phyloP scores from a whole-genome alignment of 2,329 filamentous ascomycete species.

The Neonectria neomacrospora region DNA sequence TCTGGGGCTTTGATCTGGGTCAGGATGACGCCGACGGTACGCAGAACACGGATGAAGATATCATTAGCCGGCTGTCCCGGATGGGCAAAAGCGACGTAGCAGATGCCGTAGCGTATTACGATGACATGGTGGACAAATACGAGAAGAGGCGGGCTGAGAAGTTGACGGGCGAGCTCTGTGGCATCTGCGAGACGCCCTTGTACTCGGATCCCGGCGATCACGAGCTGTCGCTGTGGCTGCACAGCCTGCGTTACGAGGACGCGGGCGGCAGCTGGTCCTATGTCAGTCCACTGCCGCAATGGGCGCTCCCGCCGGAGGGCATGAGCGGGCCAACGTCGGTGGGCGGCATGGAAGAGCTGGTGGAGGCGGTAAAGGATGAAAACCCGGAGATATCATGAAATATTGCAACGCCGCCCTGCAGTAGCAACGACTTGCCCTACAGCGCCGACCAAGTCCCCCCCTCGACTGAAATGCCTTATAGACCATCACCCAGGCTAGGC shows the following conservation, averaged over 20 bases:
- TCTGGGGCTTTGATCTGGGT: conserved; percentile 87
- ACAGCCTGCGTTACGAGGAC: conserved; percentile 91
- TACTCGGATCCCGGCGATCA: conserved; percentile 93
- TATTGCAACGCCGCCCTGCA: conserved; percentile 31
- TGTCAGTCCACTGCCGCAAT: conserved; percentile 82
- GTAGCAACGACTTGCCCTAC: conserved; percentile 23
- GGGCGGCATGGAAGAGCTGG: conserved; percentile 68
- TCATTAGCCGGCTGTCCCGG: conserved; percentile 83
- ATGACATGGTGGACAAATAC: conserved; percentile 92
- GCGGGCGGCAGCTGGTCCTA: conserved; percentile 87
- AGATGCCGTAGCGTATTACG: conserved; percentile 90
- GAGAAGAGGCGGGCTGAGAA: conserved; percentile 92
- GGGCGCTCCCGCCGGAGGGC: conserved; percentile 85
- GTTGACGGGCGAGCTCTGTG: conserved; percentile 86
- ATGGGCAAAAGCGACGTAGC: conserved; percentile 97
- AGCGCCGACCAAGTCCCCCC: conserved; percentile 32
- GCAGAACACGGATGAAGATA: conserved; percentile 84
- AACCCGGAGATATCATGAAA: conserved; percentile 53
- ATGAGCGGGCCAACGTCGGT: conserved; percentile 77
- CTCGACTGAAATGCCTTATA: conserved; percentile 1
- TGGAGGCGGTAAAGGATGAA: conserved; percentile 63
- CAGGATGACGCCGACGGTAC: conserved; percentile 71
- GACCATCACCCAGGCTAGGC: not conserved
- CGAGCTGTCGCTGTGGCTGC: conserved; percentile 92
- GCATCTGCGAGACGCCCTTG: conserved; percentile 84